Conservation (phyloP, 176 grass and related monocot genomes). For the Luzula sylvatica region DNA sequence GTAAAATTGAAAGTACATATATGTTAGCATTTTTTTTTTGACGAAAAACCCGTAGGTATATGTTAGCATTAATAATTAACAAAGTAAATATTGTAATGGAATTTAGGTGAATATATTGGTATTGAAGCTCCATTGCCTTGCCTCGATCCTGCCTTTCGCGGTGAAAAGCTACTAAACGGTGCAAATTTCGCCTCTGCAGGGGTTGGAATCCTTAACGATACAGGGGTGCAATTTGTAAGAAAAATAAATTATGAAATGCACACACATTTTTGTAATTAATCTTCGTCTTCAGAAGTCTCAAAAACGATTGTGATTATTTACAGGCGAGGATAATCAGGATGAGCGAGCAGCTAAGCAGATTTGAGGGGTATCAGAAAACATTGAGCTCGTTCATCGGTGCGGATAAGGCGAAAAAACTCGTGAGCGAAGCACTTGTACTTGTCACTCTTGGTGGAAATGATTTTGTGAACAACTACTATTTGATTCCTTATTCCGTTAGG, state of each 20-base stretch:
- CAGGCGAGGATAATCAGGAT: constrained; percentile 52
- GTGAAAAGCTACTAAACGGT: constrained; percentile 63
- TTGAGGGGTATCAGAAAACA: constrained; percentile 50
- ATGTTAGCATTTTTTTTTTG: neutral
- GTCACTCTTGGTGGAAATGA: constrained; percentile 60
- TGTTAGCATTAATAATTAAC: neutral
- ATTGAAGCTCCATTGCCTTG: constrained; percentile 59
- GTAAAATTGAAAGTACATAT: neutral
- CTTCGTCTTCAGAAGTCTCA: neutral
- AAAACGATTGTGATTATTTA: neutral
- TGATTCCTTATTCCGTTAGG: constrained; percentile 45
- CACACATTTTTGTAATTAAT: neutral
- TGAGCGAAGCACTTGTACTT: constrained; percentile 41
- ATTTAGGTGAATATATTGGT: constrained; percentile 72
- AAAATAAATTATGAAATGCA: neutral
- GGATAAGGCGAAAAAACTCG: constrained; percentile 22
- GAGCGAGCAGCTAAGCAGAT: constrained; percentile 36
- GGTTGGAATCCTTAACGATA: constrained; percentile 93
- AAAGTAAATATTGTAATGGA: neutral
- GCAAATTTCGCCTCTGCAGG: constrained; percentile 96
- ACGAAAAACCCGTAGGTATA: no score
- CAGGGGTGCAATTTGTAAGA: constrained; percentile 79
- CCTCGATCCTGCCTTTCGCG: constrained; percentile 60
- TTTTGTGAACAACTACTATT: constrained; percentile 62
- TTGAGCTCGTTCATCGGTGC: constrained; percentile 30